phyloP scores from a whole-genome alignment of 2,329 filamentous ascomycete species.

The Alternaria viburni region DNA sequence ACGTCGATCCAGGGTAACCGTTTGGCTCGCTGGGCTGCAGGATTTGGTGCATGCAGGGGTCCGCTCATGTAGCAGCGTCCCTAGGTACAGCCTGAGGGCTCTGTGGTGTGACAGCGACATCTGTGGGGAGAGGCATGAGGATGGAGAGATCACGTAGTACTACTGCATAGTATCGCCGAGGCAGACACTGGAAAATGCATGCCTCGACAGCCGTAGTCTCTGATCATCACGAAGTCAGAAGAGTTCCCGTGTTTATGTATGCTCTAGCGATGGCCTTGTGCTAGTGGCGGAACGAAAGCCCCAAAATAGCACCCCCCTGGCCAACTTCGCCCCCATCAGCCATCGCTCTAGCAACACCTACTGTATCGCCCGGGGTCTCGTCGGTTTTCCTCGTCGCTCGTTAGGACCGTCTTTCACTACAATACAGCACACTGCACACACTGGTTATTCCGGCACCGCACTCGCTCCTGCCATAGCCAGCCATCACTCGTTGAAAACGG shows the following conservation, averaged over 20 bases:
- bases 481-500: slow-evolving; percentile 37
- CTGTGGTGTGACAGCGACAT: slow-evolving; percentile 1
- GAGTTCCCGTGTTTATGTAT: background rate
- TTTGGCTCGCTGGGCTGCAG: background rate
- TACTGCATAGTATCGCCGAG: background rate
- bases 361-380: slow-evolving; percentile 7
- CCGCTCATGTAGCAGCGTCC: background rate
- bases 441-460: slow-evolving; percentile 9
- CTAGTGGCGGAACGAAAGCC: slow-evolving; percentile 6
- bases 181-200: background rate
- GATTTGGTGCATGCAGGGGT: background rate
- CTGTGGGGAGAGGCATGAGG: background rate
- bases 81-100: background rate
- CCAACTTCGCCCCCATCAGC: slow-evolving; percentile 13
- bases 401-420: slow-evolving; percentile 19
- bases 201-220: background rate
- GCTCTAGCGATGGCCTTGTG: slow-evolving; percentile 11
- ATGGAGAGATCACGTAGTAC: background rate
- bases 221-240: background rate
- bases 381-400: slow-evolving; percentile 26
- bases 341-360: slow-evolving; percentile 29
- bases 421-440: background rate
- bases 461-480: slow-evolving; percentile 24
- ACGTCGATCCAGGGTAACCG: background rate
- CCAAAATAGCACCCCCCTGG: slow-evolving; percentile 22